Evolutionary conservation across 1,139 yeast species (phyloP), one percentile per base, ranked within the genome.

Genomic region (Scheffersomyces quercinus): DNA sequence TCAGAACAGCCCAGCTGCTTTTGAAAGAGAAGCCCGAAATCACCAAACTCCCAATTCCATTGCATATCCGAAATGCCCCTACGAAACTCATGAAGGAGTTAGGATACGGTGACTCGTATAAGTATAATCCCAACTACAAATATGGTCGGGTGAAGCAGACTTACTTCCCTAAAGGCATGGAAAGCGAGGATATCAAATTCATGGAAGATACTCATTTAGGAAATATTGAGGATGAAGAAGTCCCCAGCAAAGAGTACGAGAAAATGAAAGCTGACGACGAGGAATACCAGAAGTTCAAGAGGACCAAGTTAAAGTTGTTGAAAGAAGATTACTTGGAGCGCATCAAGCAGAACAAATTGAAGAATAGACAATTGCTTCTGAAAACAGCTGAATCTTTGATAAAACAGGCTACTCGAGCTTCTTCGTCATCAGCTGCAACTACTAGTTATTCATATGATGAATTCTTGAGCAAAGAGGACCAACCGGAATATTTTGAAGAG

Each of bases 41-140:
- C 28, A 79, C 85, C 3, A 73, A 78, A 32, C 72, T 83, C 20
- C 82, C 83, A 6, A 82, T 88, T 3, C 96, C 96, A 0, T 52
- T 85, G 53, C 98, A 93, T 63, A 70, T 93, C 31, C 75, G 98
- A 48, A 93, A 93, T 62, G 98, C 99, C 0, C 99, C 99, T 1
- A 95, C 99, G 0, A 77, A 73, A 52, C 70, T 95, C 42, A 91
- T 93, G 99, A 78, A 82, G 47, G 95, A 88, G 41, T 60, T 91
- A 50, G 98, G 96, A 0, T 91, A 90, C 59, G 87, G 89, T 9
- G 80, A 83, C 43, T 83, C 82, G 14, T 93, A 93, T 66, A 88
- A 89, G 60, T 95, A 93, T 62, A 90, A 90, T 53, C 99, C 99
- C 0, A 76, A 80, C 49, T 93, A 62, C 61, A 70, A 69, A 36